phyloP scores from a whole-genome alignment of 2,329 filamentous ascomycete species.

The Stromatinia cepivora region DNA sequence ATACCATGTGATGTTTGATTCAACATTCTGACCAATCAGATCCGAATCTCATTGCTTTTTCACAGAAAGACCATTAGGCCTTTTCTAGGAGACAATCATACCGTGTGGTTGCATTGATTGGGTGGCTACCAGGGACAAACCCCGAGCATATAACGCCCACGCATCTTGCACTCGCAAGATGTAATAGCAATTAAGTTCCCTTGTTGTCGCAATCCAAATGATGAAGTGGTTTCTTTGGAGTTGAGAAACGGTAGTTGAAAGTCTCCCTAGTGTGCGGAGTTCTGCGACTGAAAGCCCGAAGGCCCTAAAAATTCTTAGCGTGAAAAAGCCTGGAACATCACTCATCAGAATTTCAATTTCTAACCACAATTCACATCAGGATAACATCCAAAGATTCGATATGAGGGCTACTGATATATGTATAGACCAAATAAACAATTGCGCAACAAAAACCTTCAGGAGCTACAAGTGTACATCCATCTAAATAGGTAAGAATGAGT shows the following conservation, averaged over 20 bases:
- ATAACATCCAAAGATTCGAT: not conserved
- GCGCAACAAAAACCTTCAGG: too few species aligned
- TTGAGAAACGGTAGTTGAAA: not conserved
- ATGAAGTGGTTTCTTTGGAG: not conserved
- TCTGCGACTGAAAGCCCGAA: not conserved
- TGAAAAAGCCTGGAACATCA: not conserved
- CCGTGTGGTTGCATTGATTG: not conserved
- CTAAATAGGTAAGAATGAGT: not conserved
- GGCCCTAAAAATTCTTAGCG: not conserved
- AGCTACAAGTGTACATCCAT: not conserved
- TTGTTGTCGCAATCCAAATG: too few species aligned
- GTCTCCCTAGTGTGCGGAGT: not conserved
- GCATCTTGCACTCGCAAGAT: not conserved
- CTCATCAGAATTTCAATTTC: not conserved
- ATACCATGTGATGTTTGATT: not conserved
- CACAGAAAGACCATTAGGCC: not conserved
- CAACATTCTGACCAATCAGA: not conserved
- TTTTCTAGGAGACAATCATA: not conserved
- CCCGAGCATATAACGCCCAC: not conserved
- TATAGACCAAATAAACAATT: not conserved
- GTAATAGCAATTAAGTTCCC: too few species aligned
- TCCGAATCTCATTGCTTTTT: not conserved
- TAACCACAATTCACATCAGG: not conserved
- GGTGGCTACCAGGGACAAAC: not conserved
- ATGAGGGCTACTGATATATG: not conserved